Evolutionary conservation across 352 stramenopile genomes (phyloP), one percentile per base, ranked within the genome.

Genomic region (Phytophthora sp.): DNA sequence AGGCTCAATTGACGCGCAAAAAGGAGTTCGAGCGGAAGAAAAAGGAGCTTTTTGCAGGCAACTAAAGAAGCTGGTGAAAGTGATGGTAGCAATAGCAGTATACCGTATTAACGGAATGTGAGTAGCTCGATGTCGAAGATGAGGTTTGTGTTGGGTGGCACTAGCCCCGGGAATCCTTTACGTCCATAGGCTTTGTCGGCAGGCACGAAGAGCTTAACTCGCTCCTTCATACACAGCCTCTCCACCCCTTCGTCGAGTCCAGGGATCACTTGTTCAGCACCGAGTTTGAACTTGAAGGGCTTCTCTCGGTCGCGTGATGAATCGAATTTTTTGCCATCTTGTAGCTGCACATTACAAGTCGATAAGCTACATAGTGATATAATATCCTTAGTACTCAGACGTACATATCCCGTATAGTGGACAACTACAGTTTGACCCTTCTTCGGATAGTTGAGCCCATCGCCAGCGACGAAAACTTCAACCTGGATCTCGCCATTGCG

Each of bases 111-210:
- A 65, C 86, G 82, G 59, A 94, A 95, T 52, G 88, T 89, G 26
- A 98, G 67, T 16, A 98, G 69, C 61, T 98, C 93, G 12, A 98
- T 82, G 66, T 98, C 94, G 64, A 98, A 98, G 23, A 95, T 86
- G 23, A 98, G 74, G 68, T 96, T 91, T 23, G 91, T 96, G 74
- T 98, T 97, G 33, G 91, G 90, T 2, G 93, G 92, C 31, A 98
- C 76, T n/a, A 95, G 79, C 9, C 86, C 87, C 12, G 86, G 84
- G 56, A 95, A 95, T 16, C 89, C 89, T 69, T 88, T 91, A 30
- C 84, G 76, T 20, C 89, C 89, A 64, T 97, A 97, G 2, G 85
- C 90, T 60, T 96, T 92, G 66, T 91, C 78, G 2, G 88, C 68
- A 26, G 90, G 88, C n/a, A 97, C 88, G 47, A 89, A 94, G 12